Evolutionary conservation across 1,284 basidiomycete genomes (phyloP).

Genomic region (Tetrapyrgos nigripes): DNA sequence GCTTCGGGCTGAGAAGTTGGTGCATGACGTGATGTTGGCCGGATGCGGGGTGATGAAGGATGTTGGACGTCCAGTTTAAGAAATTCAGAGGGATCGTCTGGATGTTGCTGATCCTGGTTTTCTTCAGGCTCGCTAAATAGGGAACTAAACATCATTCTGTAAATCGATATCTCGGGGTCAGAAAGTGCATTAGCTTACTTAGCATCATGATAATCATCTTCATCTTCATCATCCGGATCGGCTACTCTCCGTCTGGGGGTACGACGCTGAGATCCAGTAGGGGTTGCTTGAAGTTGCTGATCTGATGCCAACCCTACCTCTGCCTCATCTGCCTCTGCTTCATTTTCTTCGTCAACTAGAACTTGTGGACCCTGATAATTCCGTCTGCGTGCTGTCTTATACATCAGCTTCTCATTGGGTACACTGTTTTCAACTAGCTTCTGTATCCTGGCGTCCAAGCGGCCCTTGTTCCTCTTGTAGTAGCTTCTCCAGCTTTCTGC

Average conservation of each 20-base stretch:
- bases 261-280: not conserved
- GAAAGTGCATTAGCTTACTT: no score
- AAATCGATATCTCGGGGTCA: no score
- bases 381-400: not conserved
- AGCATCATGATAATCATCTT: not conserved
- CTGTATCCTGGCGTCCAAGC: conserved; percentile 54
- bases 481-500: conserved; percentile 77
- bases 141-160: no score
- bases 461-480: conserved; percentile 63
- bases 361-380: not conserved
- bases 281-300: not conserved
- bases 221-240: not conserved
- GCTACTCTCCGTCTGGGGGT: not conserved
- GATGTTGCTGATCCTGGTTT: no score
- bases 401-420: not conserved
- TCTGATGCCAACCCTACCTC: not conserved
- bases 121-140: no score
- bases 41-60: no score
- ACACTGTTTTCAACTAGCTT: conserved; percentile 18
- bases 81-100: no score
- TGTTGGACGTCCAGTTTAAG: no score
- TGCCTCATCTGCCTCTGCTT: not conserved
- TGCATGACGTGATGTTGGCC: no score
- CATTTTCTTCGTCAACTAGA: not conserved
- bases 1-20: not conserved